Evolutionary conservation across 2,329 filamentous ascomycete genomes (phyloP).

Genomic region (Diaporthe helianthi): DNA sequence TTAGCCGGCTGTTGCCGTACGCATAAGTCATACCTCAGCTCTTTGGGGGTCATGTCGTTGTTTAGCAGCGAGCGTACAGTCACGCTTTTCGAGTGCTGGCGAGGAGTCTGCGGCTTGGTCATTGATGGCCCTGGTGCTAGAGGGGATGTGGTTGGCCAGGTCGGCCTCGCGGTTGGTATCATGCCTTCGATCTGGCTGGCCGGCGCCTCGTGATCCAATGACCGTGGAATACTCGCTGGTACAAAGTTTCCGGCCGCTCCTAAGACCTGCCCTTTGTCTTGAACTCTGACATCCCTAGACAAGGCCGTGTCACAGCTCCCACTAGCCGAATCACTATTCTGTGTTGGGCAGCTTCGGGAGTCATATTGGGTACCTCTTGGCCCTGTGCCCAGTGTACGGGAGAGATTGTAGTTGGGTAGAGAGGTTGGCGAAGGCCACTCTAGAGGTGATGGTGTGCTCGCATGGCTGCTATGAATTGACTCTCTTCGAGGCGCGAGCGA

Average conservation of each 20-base stretch:
- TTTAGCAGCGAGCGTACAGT: conserved; percentile 32
- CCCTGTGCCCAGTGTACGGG: conserved; percentile 4
- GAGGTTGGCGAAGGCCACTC: conserved; percentile 37
- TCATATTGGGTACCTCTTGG: conserved; percentile 8
- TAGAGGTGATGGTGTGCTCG: conserved; percentile 37
- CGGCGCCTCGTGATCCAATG: not conserved
- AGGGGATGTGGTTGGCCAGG: not conserved
- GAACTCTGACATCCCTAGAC: not conserved
- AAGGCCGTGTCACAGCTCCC: conserved; percentile 2
- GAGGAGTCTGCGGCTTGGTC: conserved; percentile 10
- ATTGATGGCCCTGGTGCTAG: conserved; percentile 3
- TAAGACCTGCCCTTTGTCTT: not conserved
- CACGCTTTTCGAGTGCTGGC: conserved; percentile 28
- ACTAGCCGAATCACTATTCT: not conserved
- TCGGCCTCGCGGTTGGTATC: not conserved
- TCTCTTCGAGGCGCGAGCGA: conserved; percentile 8
- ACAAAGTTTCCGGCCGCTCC: not conserved
- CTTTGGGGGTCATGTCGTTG: conserved; percentile 6
- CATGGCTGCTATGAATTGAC: conserved; percentile 36
- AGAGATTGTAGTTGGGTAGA: conserved; percentile 16
- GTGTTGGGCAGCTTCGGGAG: not conserved
- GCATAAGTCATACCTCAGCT: conserved; percentile 53
- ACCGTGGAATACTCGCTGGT: not conserved
- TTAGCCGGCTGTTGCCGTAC: conserved; percentile 81
- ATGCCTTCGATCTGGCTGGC: not conserved